phyloP scores from a whole-genome alignment of 192 early-diverging fungal genomes.

The Paraglomus brasilianum region DNA sequence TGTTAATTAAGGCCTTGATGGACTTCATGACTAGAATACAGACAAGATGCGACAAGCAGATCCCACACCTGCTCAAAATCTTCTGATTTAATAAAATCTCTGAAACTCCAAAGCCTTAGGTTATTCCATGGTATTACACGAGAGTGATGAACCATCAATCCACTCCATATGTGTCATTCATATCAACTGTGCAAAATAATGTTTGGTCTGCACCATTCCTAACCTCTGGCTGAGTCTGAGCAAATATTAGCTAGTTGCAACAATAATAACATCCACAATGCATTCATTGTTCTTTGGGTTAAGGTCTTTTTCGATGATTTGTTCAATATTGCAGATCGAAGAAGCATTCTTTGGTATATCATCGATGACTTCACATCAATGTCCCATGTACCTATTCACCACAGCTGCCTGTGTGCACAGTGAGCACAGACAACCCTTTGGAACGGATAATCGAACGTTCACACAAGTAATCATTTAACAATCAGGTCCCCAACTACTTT shows the following conservation, averaged over 20 bases:
- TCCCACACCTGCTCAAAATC: constrained; percentile 70
- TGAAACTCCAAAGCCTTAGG: constrained; percentile 81
- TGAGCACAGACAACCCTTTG: too few relatives aligned
- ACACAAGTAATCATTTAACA: too few relatives aligned
- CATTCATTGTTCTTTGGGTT: constrained; percentile 45
- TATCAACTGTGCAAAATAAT: constrained; percentile 87
- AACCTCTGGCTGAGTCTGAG: constrained; percentile 88
- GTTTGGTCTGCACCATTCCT: constrained; percentile 94
- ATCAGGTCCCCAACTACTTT: too few relatives aligned
- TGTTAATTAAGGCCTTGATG: constrained; percentile 63
- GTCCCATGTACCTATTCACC: too few relatives aligned
- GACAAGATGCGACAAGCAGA: constrained; percentile 64
- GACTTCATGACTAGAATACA: constrained; percentile 75
- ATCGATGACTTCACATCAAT: too few relatives aligned
- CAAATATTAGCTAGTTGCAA: constrained; percentile 81
- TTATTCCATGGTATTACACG: constrained; percentile 63
- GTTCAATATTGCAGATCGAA: constrained; percentile 32
- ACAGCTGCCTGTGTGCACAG: too few relatives aligned
- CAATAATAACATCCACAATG: constrained; percentile 88
- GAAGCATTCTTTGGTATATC: constrained; percentile 1
- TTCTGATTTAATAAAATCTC: constrained; percentile 60
- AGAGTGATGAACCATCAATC: constrained; percentile 58
- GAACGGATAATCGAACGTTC: too few relatives aligned
- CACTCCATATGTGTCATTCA: constrained; percentile 64
- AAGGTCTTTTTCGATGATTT: constrained; percentile 41